These are phyloP conservation scores for Arbutus unedo DNA, from an alignment of 148 eudicot genomes.

Conservation along the genomic window DNA sequence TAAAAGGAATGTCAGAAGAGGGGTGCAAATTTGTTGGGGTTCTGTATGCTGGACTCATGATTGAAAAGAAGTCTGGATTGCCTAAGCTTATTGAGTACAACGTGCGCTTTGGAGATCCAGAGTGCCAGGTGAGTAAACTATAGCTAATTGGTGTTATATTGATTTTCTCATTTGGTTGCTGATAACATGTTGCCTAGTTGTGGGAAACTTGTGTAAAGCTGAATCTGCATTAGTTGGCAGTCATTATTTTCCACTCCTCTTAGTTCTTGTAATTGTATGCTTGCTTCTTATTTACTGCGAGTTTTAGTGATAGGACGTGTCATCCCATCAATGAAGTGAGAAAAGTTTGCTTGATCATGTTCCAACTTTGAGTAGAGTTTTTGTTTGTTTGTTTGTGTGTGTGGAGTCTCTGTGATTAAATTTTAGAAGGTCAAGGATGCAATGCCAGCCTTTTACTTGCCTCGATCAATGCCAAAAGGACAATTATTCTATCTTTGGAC, in stretches of 20 bases:
- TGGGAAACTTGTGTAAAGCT: neutral
- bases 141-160: neutral
- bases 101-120: constrained; percentile 98
- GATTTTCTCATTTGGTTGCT: neutral
- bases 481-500: no score
- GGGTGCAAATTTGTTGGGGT: constrained; percentile 97
- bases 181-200: neutral
- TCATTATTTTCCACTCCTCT: neutral
- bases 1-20: constrained; percentile 82
- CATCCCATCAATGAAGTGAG: neutral
- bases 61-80: constrained; percentile 86
- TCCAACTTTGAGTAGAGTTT: neutral
- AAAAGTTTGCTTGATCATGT: neutral
- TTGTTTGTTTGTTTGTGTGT: neutral
- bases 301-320: neutral
- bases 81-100: constrained; percentile 92
- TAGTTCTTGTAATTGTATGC: neutral
- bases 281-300: neutral
- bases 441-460: neutral
- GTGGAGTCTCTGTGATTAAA: neutral
- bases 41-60: constrained; percentile 90
- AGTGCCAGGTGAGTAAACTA: constrained; percentile 76
- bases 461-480: neutral
- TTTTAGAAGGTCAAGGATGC: neutral
- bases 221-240: constrained; percentile 1